Evolutionary conservation across 140 eudicot species (phyloP), one percentile per base, ranked within the genome.

Genomic region (Bidens hawaiensis): DNA sequence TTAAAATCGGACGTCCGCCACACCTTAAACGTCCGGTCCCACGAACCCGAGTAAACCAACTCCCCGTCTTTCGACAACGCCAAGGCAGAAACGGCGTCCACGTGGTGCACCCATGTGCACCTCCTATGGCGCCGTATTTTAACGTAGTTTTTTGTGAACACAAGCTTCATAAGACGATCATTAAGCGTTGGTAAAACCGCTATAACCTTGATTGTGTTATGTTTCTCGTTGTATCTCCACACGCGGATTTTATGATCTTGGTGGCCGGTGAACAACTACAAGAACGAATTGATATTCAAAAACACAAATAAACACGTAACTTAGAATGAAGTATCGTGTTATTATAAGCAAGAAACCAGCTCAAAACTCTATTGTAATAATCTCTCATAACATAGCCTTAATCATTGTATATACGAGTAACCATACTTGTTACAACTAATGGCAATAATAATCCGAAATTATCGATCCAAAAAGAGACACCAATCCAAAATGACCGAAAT

Each of bases 71-170:
- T 61, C 7, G 96, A 82, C 10, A 82, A 48, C 26, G 89, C 94
- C 34, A 90, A 70, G 2, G 89, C 69, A 7, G 98, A 75, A 0
- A 90, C 82, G 0, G 85, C 72, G 69, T 90, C 98, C 14, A 82
- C 94, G 72, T 90, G 98, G 26, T 87, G 96, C 51, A 90, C 91
- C 98, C 98, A 90, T 53, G 96, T 90, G 67, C 75, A 58, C 33
- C 60, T 70, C 79, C 75, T 68, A 78, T 84, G 84, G 18, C 94
- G 57, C 41, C 95, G 73, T 50, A 87, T 74, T 18, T 78, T 14
- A 0, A 90, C 94, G 11, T 90, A 87, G 72, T 87, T 87, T 31
- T 80, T 82, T 7, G 86, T 72, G 5, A 70, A 78, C 38, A 82
- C 64, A 0, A 82, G 27, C 51, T 60, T 81, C 58, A 53, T 13